These are phyloP conservation scores for Poa pratensis DNA, from an alignment of 176 grass and related monocot genomes.

Conservation along the genomic window DNA sequence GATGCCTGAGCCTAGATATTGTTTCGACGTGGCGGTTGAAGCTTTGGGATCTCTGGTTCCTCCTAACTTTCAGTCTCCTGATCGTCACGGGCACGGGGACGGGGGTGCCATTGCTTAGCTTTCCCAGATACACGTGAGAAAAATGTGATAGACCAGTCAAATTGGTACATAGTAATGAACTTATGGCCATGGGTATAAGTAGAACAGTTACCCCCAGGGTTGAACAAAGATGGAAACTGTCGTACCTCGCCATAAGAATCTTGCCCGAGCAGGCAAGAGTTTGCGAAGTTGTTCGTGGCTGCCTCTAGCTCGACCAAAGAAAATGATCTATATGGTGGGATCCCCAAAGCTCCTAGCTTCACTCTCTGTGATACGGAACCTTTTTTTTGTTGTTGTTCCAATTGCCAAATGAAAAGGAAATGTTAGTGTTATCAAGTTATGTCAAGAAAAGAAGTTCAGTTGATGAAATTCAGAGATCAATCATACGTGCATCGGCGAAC, in stretches of 20 bases:
- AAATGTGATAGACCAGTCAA: neutral
- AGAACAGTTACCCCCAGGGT: too few species aligned
- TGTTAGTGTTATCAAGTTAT: neutral
- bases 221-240: too few species aligned
- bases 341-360: slow-evolving; percentile 85
- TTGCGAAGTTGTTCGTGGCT: slow-evolving; percentile 85
- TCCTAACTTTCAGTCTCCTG: slow-evolving; percentile 84
- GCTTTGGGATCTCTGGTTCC: slow-evolving; percentile 60
- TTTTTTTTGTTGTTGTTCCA: slow-evolving; percentile 29
- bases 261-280: slow-evolving; percentile 74
- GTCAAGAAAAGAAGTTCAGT: neutral
- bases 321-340: slow-evolving; percentile 82
- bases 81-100: slow-evolving; percentile 54
- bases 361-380: slow-evolving; percentile 87
- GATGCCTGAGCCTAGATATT: slow-evolving; percentile 88
- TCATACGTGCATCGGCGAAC: slow-evolving; percentile 85
- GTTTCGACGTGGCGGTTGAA: slow-evolving; percentile 80
- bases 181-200: neutral
- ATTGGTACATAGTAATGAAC: neutral
- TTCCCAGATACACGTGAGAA: slow-evolving; percentile 80
- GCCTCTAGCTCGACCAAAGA: slow-evolving; percentile 90
- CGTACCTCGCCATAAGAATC: slow-evolving; percentile 71
- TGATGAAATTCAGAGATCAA: too few species aligned
- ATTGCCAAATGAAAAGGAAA: neutral
- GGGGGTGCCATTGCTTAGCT: slow-evolving; percentile 63